Conservation (phyloP, 495 filamentous ascomycete genomes). For the Aspergillus olivimuriae region DNA sequence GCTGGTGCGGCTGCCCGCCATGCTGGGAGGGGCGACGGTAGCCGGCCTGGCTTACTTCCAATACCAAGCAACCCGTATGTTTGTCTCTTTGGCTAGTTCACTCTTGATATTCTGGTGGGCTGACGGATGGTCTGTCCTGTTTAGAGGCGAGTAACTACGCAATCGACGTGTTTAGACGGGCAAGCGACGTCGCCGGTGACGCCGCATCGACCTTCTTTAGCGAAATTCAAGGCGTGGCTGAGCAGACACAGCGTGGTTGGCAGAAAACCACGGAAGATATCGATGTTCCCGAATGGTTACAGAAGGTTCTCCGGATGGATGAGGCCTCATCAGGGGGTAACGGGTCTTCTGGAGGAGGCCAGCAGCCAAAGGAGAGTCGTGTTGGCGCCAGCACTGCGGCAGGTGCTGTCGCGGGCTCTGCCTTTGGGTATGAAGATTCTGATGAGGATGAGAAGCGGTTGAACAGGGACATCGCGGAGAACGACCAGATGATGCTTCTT, state of each 20-base stretch:
- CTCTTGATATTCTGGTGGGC: slow-evolving; percentile 8
- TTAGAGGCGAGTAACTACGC: slow-evolving; percentile 86
- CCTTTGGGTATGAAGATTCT: slow-evolving; percentile 69
- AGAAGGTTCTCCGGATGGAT: slow-evolving; percentile 59
- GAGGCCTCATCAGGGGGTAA: slow-evolving; percentile 39
- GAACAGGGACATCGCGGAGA: slow-evolving; percentile 61
- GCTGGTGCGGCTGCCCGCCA: slow-evolving; percentile 77
- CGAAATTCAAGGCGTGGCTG: slow-evolving; percentile 64
- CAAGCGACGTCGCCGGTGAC: slow-evolving; percentile 60
- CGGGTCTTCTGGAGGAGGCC: slow-evolving; percentile 39
- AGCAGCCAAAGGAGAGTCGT: slow-evolving; percentile 58
- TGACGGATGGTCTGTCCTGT: slow-evolving; percentile 14
- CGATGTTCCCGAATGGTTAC: slow-evolving; percentile 80
- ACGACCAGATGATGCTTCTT: slow-evolving; percentile 99
- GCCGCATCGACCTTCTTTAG: slow-evolving; percentile 61
- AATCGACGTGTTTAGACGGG: slow-evolving; percentile 65
- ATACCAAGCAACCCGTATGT: slow-evolving; percentile 88
- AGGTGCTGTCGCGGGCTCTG: slow-evolving; percentile 69
- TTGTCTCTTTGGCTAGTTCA: background rate
- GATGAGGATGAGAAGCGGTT: slow-evolving; percentile 63
- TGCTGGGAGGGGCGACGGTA: slow-evolving; percentile 84
- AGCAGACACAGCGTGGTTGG: slow-evolving; percentile 76
- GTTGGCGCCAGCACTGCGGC: slow-evolving; percentile 30
- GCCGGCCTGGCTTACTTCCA: slow-evolving; percentile 87
- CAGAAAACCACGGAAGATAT: slow-evolving; percentile 72